These are phyloP conservation scores for Polytrichum commune DNA, from an alignment of 225 moss, liverwort and hornwort genomes.

Conservation along the genomic window DNA sequence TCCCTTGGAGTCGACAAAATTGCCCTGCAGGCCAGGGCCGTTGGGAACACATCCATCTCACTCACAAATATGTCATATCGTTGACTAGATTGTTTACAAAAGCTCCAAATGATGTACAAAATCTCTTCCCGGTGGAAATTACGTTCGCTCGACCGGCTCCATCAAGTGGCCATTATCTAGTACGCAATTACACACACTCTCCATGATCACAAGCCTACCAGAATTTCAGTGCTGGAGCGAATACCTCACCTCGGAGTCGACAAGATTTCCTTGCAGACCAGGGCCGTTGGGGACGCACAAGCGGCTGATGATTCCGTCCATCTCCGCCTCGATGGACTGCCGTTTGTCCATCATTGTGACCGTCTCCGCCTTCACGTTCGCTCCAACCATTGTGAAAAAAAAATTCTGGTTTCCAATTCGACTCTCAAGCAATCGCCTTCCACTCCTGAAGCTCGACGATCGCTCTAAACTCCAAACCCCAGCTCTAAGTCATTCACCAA, in stretches of 20 bases:
- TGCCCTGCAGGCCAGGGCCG: slow-evolving; percentile 81
- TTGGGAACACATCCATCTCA: slow-evolving; percentile 26
- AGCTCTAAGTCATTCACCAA: too few species aligned
- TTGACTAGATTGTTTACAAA: too few species aligned
- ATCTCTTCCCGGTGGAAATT: too few species aligned
- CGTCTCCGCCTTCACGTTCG: slow-evolving; percentile 91
- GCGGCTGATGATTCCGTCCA: slow-evolving; percentile 73
- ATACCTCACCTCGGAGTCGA: slow-evolving; percentile 53
- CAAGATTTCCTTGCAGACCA: slow-evolving; percentile 70
- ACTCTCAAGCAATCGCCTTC: too few species aligned
- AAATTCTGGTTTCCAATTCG: not conserved
- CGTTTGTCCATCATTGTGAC: slow-evolving; percentile 85
- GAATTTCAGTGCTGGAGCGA: not conserved
- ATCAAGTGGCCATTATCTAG: too few species aligned
- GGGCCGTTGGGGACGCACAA: slow-evolving; percentile 74
- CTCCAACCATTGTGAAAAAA: slow-evolving; percentile 69
- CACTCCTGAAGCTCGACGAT: too few species aligned
- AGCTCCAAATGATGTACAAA: too few species aligned
- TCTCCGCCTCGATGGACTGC: slow-evolving; percentile 71
- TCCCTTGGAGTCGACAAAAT: slow-evolving; percentile 64
- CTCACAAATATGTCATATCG: too few species aligned
- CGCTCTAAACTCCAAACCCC: too few species aligned
- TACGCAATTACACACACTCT: not conserved
- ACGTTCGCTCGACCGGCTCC: too few species aligned
- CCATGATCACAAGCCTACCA: not conserved